Evolutionary conservation across 140 eudicot genomes (phyloP).

Genomic region (Erigeron philadelphicus): DNA sequence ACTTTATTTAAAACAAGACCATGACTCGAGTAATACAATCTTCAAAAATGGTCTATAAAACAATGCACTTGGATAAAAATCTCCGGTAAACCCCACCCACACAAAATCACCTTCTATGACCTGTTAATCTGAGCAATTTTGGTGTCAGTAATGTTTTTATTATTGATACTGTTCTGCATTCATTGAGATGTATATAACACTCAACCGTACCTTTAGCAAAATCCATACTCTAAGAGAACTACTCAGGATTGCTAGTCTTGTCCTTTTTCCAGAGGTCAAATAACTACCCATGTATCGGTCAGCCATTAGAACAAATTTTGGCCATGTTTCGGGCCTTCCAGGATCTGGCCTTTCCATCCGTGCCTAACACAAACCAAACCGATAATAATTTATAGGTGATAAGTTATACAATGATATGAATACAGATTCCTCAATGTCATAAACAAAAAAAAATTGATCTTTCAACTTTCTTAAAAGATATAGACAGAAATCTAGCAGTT

Average conservation of each 20-base stretch:
- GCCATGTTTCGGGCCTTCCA: constrained; percentile 84
- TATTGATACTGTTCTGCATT: not conserved
- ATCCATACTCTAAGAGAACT: constrained; percentile 95
- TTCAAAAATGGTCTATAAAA: too few species aligned
- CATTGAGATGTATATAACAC: not conserved
- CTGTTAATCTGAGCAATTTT: too few species aligned
- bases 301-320: constrained; percentile 64
- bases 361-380: constrained; percentile 35
- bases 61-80: too few species aligned
- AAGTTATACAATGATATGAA: not conserved
- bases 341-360: constrained; percentile 67
- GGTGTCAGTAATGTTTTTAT: not conserved
- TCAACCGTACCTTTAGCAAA: constrained; percentile 62
- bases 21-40: too few species aligned
- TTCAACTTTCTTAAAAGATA: too few species aligned
- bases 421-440: too few species aligned
- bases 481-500: not conserved
- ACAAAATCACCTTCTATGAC: too few species aligned
- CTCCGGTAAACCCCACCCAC: too few species aligned
- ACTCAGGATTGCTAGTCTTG: constrained; percentile 64
- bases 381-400: not conserved
- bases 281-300: constrained; percentile 82
- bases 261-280: constrained; percentile 76
- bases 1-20: too few species aligned
- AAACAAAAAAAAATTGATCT: too few species aligned